Evolutionary conservation across 176 grass and related monocot genomes (phyloP).

Genomic region (Oryza australiensis): DNA sequence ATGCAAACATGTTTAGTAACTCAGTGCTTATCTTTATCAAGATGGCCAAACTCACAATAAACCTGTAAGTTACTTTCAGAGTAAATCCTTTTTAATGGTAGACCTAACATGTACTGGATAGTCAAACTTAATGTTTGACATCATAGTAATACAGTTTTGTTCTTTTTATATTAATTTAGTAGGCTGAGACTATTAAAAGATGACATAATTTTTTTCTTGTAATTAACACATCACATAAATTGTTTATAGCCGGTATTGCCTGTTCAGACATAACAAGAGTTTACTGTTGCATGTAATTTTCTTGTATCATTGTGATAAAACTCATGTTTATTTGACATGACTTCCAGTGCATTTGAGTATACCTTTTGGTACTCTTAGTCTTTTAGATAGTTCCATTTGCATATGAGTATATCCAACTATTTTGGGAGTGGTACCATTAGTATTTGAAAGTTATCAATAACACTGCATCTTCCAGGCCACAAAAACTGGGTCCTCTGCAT

Average conservation of each 20-base stretch:
- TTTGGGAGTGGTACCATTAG: not conserved
- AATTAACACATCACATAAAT: not conserved
- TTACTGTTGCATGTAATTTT: no score
- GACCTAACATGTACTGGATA: not conserved
- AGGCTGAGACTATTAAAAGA: constrained; percentile 16
- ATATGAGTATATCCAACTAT: not conserved
- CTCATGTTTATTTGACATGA: not conserved
- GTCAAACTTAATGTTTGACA: not conserved
- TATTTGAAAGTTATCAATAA: constrained; percentile 6
- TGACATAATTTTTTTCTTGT: not conserved
- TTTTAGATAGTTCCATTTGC: not conserved
- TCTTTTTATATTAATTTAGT: constrained; percentile 1
- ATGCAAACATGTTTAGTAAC: not conserved
- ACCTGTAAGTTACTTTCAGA: not conserved
- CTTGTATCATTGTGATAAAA: not conserved
- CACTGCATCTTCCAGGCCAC: constrained; percentile 68
- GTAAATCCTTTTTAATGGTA: not conserved
- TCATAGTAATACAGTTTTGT: not conserved
- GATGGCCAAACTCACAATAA: not conserved
- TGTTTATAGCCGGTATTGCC: not conserved
- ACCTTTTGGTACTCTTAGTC: not conserved
- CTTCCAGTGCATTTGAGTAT: not conserved
- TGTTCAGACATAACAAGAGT: not conserved
- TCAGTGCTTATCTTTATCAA: not conserved
- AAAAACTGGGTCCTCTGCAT: constrained; percentile 98